Evolutionary conservation across 2,329 filamentous ascomycete genomes (phyloP).

Genomic region (Trichophyton simii): DNA sequence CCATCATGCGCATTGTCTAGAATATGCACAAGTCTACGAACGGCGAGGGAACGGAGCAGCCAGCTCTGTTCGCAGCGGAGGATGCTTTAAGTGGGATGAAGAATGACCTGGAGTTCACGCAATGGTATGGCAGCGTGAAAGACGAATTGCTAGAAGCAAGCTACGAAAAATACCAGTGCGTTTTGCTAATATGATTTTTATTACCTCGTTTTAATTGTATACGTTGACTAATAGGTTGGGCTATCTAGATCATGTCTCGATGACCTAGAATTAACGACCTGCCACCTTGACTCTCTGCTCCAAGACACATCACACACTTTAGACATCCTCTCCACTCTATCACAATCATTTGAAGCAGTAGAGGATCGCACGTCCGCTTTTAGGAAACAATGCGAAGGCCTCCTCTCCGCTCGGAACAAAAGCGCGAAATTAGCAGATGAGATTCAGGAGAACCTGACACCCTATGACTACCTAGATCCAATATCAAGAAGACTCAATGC

Average conservation of each 20-base stretch:
- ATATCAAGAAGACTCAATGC: conserved; percentile 84
- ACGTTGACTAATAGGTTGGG: conserved; percentile 8
- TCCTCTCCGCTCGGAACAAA: conserved; percentile 68
- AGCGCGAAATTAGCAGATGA: conserved; percentile 69
- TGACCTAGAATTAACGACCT: conserved; percentile 66
- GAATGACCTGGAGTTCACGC: conserved; percentile 47
- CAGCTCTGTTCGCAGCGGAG: not conserved
- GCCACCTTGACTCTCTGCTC: conserved; percentile 69
- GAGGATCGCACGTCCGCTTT: conserved; percentile 88
- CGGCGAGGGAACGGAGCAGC: not conserved
- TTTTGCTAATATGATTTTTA: not conserved
- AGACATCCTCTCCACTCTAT: conserved; percentile 62
- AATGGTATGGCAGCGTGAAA: conserved; percentile 49
- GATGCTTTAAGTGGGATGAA: conserved; percentile 27
- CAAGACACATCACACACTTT: conserved; percentile 65
- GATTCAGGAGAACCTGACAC: conserved; percentile 79
- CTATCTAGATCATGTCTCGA: conserved; percentile 56
- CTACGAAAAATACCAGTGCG: conserved; percentile 69
- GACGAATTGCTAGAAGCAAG: conserved; percentile 64
- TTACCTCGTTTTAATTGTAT: conserved; percentile 5
- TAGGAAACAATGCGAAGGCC: conserved; percentile 77
- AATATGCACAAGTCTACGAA: not conserved
- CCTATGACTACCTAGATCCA: conserved; percentile 86
- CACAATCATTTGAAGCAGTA: conserved; percentile 74
- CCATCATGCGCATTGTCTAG: not conserved